A percentile compares a stretch with the other conserved stretches of the same genome.
Conservation (phyloP, 305 asterid species). For the Plantago coronopus region DNA sequence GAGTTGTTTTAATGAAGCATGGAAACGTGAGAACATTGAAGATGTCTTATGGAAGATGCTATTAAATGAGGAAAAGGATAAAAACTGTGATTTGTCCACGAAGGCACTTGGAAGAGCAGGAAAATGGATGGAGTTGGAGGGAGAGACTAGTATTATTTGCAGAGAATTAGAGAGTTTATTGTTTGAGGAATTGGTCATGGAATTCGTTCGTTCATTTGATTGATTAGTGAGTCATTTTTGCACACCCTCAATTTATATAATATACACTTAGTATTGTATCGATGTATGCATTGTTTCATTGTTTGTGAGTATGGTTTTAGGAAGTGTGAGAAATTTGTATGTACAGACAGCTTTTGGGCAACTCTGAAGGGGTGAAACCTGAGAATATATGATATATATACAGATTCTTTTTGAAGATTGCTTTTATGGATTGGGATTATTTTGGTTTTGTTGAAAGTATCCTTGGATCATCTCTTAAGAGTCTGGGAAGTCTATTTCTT, state of each 20-base stretch:
- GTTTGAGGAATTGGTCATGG: slow-evolving; percentile 58
- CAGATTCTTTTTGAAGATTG: no score
- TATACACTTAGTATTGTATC: neutral
- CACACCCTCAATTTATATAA: slow-evolving; percentile 5
- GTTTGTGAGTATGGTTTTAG: no score
- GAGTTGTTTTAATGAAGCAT: slow-evolving; percentile 25
- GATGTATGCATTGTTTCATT: neutral
- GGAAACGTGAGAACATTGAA: slow-evolving; percentile 53
- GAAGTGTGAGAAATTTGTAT: no score
- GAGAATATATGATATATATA: no score
- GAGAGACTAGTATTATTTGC: slow-evolving; percentile 49
- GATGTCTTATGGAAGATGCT: slow-evolving; percentile 72
- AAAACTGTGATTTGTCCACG: slow-evolving; percentile 26
- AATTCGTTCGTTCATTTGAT: slow-evolving; percentile 35
- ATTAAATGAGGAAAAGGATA: slow-evolving; percentile 38
- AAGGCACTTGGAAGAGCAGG: slow-evolving; percentile 37
- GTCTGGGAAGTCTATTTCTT: no score
- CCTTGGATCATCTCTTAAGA: no score
- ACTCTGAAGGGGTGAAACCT: no score
- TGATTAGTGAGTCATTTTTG: slow-evolving; percentile 13
- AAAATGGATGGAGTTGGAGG: slow-evolving; percentile 49
- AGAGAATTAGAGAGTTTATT: slow-evolving; percentile 49
- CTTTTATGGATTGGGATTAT: no score
- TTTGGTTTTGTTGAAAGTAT: no score
- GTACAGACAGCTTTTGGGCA: no score